These are phyloP conservation scores for Kwoniella sp. DNA, from an alignment of 768 basidiomycete species.

Conservation along the genomic window DNA sequence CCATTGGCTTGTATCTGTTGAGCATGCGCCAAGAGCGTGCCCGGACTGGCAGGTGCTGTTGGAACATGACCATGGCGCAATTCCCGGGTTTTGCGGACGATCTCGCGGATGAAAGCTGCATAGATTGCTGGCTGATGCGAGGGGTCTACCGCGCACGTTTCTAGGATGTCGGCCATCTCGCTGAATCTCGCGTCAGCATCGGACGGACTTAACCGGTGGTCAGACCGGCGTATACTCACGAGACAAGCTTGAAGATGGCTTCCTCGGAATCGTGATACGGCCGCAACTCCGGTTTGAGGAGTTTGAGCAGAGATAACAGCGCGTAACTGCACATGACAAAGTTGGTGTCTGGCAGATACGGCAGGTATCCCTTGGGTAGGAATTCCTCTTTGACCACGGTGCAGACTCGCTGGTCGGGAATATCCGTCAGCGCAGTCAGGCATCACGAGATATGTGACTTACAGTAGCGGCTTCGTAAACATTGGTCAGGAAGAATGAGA, in stretches of 20 bases:
- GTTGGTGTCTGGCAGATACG: slow-evolving; percentile 81
- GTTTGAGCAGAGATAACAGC: slow-evolving; percentile 83
- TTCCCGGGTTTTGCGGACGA: slow-evolving; percentile 51
- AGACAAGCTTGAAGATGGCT: slow-evolving; percentile 36
- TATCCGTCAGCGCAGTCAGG: background rate
- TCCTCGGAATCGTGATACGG: slow-evolving; percentile 41
- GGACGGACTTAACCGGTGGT: no score
- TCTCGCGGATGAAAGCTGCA: slow-evolving; percentile 71
- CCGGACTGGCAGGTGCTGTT: slow-evolving; percentile 9
- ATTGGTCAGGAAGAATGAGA: slow-evolving; percentile 48
- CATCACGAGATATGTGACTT: background rate
- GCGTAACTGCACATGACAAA: slow-evolving; percentile 92
- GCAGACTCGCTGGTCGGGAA: slow-evolving; percentile 27
- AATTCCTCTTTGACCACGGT: slow-evolving; percentile 70
- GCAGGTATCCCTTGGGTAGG: slow-evolving; percentile 69
- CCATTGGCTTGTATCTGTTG: background rate
- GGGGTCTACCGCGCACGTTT: slow-evolving; percentile 68
- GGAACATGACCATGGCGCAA: slow-evolving; percentile 11
- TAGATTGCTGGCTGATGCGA: slow-evolving; percentile 88
- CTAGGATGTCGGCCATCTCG: slow-evolving; percentile 76
- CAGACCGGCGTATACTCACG: slow-evolving; percentile 30
- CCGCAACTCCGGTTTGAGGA: slow-evolving; percentile 52
- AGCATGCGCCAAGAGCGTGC: background rate
- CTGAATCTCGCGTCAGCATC: no score
- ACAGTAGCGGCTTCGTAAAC: slow-evolving; percentile 48